Evolutionary conservation across 2,329 filamentous ascomycete species (phyloP), one percentile per base, ranked within the genome.

Genomic region (Epichloe scottii): DNA sequence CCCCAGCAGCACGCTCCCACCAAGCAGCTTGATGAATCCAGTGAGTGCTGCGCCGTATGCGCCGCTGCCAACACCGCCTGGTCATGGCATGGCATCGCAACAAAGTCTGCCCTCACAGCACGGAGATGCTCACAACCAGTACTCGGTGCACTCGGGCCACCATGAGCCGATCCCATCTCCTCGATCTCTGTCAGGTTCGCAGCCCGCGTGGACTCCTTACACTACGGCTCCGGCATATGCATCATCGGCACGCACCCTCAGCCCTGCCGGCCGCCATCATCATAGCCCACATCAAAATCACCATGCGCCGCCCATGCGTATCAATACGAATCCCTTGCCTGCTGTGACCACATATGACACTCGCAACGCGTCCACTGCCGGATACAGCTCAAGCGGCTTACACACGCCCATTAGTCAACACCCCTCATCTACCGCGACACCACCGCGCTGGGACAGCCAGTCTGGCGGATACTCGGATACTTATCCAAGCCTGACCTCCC

Each of bases 151-250:
- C 59, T 49, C 70, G 60, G 56, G 69, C 57, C 71, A 76, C 41
- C 68, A 74, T 42, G 75, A 79, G 43, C 65, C 71, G 4, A 69
- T 79, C 33, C 68, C 74, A 0, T 79, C 76, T 8, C 76, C 77
- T 0, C 68, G 77, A 1, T 76, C 76, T 2, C 64, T 79, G 2
- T 69, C 73, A 0, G 73, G 73, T 2, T 70, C 70, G 1, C 66
- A 71, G 4, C 63, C 72, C 1, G 66, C 67, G n/a, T 80, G 77
- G 77, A 66, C 66, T 1, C 62, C 69, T 0, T 78, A 77, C 58
- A 63, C 68, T 14, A 57, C 66, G 2, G 58, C 61, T 6, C 58
- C 63, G 2, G 56, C 62, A 12, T 70, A 69, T 51, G 59, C 62
- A 2, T 62, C 67, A 1, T 58, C 62, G 1, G 55, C 65, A 7